These are phyloP conservation scores for Epichloe brachyelytri DNA, from an alignment of 2,329 filamentous ascomycete genomes.

Conservation along the genomic window DNA sequence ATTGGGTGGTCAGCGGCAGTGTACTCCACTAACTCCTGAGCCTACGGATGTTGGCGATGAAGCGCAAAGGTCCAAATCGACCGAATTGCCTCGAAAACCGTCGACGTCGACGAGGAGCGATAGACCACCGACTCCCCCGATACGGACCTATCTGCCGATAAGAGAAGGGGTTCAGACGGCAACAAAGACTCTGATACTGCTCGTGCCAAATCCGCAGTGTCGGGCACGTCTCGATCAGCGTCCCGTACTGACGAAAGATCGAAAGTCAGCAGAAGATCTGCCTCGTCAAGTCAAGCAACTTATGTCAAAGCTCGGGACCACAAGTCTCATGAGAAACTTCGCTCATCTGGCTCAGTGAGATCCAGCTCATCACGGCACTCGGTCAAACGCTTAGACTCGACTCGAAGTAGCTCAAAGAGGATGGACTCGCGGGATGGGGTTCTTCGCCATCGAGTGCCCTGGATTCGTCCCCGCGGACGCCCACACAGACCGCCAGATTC, in stretches of 20 bases:
- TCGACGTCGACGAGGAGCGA: slow-evolving; percentile 27
- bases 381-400: slow-evolving; percentile 25
- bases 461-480: slow-evolving; percentile 48
- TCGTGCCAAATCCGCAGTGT: slow-evolving; percentile 32
- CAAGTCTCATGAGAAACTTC: slow-evolving; percentile 23
- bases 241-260: slow-evolving; percentile 37
- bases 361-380: slow-evolving; percentile 23
- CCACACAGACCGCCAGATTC: slow-evolving; percentile 41
- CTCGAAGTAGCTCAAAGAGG: slow-evolving; percentile 17
- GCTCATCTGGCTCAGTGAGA: slow-evolving; percentile 21
- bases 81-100: slow-evolving; percentile 26
- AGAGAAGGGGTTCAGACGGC: slow-evolving; percentile 24
- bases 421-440: slow-evolving; percentile 30
- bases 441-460: slow-evolving; percentile 34
- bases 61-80: slow-evolving; percentile 32
- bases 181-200: slow-evolving; percentile 9
- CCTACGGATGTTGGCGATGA: slow-evolving; percentile 50
- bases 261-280: slow-evolving; percentile 41
- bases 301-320: slow-evolving; percentile 28
- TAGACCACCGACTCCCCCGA: slow-evolving; percentile 52
- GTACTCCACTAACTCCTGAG: slow-evolving; percentile 51
- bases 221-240: slow-evolving; percentile 28
- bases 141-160: slow-evolving; percentile 42
- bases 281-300: slow-evolving; percentile 45
- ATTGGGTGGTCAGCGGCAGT: slow-evolving; percentile 18